Conservation (phyloP, 202 grass and related monocot species). For the Brachypodium distachyon region DNA sequence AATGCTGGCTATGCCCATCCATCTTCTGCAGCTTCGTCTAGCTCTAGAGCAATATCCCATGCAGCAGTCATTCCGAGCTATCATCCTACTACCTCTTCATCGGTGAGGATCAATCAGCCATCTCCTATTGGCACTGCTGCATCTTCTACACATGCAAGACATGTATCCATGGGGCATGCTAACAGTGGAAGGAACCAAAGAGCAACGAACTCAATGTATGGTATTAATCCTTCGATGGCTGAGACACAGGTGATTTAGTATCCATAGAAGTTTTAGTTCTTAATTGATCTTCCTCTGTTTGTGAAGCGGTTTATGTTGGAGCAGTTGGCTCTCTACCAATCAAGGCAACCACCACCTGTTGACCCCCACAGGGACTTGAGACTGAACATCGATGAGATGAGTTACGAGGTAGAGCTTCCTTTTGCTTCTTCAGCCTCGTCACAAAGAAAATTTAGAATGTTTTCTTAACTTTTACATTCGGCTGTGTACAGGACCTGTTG, state of each 20-base stretch:
- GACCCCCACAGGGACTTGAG: conserved; percentile 82
- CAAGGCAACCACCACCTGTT: conserved; percentile 45
- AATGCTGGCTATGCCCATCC: conserved; percentile 23
- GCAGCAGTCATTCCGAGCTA: not conserved
- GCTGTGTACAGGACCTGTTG: conserved; percentile 57
- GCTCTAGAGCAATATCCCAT: conserved; percentile 13
- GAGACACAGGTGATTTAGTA: conserved; percentile 44
- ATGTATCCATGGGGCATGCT: conserved; percentile 2
- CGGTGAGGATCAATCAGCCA: not conserved
- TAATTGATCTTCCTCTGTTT: conserved; percentile 27
- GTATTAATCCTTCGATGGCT: conserved; percentile 34
- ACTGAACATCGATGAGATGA: conserved; percentile 83
- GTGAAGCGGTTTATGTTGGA: conserved; percentile 43
- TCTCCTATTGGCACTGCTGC: conserved; percentile 5
- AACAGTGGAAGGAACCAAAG: conserved; percentile 47
- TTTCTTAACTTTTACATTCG: not conserved
- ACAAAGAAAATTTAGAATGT: not conserved
- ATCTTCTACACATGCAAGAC: conserved; percentile 47
- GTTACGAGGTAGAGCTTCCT: conserved; percentile 63
- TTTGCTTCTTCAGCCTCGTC: not conserved
- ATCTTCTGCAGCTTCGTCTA: conserved; percentile 1
- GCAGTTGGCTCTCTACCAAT: conserved; percentile 19
- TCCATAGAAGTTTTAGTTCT: conserved; percentile 15
- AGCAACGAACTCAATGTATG: conserved; percentile 35
- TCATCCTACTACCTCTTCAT: conserved; percentile 11